Evolutionary conservation across 169 alveolate species (phyloP), one percentile per base, ranked within the genome.

Genomic region (Eimeria acervulina): DNA sequence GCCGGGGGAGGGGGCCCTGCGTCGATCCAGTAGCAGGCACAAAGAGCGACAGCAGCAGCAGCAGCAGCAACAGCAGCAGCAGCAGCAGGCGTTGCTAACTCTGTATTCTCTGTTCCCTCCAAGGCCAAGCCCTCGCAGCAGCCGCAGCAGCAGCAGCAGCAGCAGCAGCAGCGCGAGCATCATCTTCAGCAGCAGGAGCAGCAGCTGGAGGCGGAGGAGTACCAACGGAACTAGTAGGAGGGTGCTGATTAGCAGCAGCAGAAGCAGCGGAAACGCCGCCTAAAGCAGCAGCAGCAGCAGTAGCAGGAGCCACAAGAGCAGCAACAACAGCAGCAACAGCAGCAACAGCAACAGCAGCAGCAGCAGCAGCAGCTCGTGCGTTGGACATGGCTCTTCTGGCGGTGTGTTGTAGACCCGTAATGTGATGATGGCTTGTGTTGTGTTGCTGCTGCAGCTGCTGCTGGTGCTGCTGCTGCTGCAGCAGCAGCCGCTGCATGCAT

Each of bases 11-110:
- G 76, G 40, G 36, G 36, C 28, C 40, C 40, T 26, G 31, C 76
- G 76, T 66, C 76, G 76, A 66, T 66, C 28, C 76, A 66, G 7
- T 28, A 66, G 21, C 5, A 17, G 21, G 12, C 55, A 47, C 55
- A 5, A 47, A 7, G 5, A 47, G 55, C 55, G 12, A 12, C 76
- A 66, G 76, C 76, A 66, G 76, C 76, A 66, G 15, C 76, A 8
- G 76, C 76, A 66, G 76, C 76, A 66, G 76, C 76, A 66, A 17
- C 76, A 66, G 76, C 76, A 28, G 76, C 76, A 66, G 21, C 76
- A 8, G 76, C 76, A 23, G 28, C 76, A 26, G 7, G 7, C 7
- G 31, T 8, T 66, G 76, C 36, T 17, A 7, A 7, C 15, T 8
- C 13, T 5, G 21, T 66, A 26, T 17, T 28, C 15, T 17, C 36